Evolutionary conservation across 495 filamentous ascomycete genomes (phyloP).

Genomic region (Jackrogersella multiformis): DNA sequence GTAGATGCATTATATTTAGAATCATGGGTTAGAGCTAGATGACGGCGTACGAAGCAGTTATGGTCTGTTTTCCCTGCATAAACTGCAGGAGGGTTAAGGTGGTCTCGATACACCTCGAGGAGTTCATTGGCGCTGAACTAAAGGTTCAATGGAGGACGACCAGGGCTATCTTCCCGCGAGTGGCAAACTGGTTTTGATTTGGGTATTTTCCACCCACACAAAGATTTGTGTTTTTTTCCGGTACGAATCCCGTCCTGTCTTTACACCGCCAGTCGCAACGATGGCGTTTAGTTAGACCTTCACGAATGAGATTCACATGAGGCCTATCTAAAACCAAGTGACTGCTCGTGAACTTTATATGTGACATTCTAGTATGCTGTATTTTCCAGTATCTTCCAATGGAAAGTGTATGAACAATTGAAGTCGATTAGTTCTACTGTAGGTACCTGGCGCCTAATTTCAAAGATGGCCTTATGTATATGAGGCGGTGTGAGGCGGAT

Average conservation of each 20-base stretch:
- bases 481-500: background rate
- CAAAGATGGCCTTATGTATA: too few relatives aligned
- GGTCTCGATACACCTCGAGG: conserved; percentile 24
- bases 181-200: conserved; percentile 16
- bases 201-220: conserved; percentile 7
- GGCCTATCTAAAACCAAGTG: conserved; percentile 5
- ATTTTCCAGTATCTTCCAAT: too few relatives aligned
- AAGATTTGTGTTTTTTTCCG: conserved; percentile 5
- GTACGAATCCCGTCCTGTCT: conserved; percentile 15
- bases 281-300: conserved; percentile 32
- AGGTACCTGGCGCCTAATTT: too few relatives aligned
- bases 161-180: conserved; percentile 8
- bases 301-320: conserved; percentile 22
- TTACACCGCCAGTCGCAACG: conserved; percentile 31
- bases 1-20: conserved; percentile 49
- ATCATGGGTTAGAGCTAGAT: conserved; percentile 32
- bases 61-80: conserved; percentile 15
- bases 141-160: conserved; percentile 4
- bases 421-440: too few relatives aligned
- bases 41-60: conserved; percentile 12
- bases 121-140: conserved; percentile 34
- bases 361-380: background rate
- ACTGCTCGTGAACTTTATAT: background rate
- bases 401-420: too few relatives aligned
- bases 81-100: conserved; percentile 18